phyloP scores from a whole-genome alignment of 2,329 filamentous ascomycete genomes.

The Alternaria gansuensis region DNA sequence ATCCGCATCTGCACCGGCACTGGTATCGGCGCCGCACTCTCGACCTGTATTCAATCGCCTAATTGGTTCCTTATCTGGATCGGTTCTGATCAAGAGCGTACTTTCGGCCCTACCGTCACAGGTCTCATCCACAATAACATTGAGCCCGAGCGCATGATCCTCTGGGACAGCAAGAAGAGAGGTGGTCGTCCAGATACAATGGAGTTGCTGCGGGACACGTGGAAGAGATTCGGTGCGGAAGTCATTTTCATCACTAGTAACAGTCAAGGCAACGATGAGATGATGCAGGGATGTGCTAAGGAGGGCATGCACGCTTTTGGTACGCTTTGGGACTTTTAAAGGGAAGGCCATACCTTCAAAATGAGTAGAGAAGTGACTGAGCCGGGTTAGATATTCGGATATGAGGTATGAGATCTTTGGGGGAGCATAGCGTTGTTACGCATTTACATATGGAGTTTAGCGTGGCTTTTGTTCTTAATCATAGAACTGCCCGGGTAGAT shows the following conservation, averaged over 20 bases:
- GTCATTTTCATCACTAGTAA: constrained; percentile 52
- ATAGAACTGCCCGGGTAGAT: neutral
- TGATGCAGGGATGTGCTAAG: constrained; percentile 48
- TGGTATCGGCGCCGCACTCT: constrained; percentile 48
- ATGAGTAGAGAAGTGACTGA: neutral
- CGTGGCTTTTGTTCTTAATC: neutral
- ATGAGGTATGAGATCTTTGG: neutral
- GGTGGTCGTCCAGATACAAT: constrained; percentile 48
- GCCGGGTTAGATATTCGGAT: neutral
- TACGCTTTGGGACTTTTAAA: constrained; percentile 49
- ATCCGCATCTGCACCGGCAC: constrained; percentile 51
- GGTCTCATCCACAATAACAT: constrained; percentile 47
- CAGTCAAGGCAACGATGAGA: constrained; percentile 50
- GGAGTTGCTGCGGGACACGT: constrained; percentile 46
- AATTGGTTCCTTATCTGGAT: constrained; percentile 53
- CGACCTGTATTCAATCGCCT: constrained; percentile 48
- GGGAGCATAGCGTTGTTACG: neutral
- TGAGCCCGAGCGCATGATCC: constrained; percentile 50
- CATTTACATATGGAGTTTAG: constrained; percentile 5
- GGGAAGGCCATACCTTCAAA: neutral
- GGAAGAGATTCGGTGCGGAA: constrained; percentile 46
- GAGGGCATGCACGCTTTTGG: constrained; percentile 49
- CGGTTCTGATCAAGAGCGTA: constrained; percentile 48
- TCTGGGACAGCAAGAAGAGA: constrained; percentile 50
- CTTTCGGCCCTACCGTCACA: constrained; percentile 48